phyloP scores from a whole-genome alignment of 306 rosid genomes.

The Prosopis cineraria region DNA sequence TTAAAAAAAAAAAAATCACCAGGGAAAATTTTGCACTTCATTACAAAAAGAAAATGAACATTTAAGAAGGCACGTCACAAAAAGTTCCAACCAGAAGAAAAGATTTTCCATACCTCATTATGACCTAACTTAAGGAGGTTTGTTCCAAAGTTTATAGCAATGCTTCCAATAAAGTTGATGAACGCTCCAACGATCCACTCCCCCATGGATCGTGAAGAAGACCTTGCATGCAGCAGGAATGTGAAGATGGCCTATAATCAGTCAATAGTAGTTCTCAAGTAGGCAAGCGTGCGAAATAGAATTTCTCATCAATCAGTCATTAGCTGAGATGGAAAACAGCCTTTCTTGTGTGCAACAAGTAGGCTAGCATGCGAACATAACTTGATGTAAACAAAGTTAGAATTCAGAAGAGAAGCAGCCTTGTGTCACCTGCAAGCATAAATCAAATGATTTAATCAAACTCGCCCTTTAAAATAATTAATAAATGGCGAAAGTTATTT shows the following conservation, averaged over 20 bases:
- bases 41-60: constrained; percentile 2
- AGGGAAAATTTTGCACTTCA: constrained; percentile 12
- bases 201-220: constrained; percentile 69
- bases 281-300: background rate
- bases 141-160: constrained; percentile 95
- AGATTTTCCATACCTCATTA: constrained; percentile 62
- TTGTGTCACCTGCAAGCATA: constrained; percentile 20
- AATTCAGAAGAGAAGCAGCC: background rate
- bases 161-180: constrained; percentile 94
- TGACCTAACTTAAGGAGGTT: constrained; percentile 97
- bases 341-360: constrained; percentile 30
- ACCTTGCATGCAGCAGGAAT: constrained; percentile 55
- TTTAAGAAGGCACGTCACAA: background rate
- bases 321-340: constrained; percentile 10
- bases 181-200: constrained; percentile 99
- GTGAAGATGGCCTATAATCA: constrained; percentile 28
- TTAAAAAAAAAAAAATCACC: background rate
- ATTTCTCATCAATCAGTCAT: constrained; percentile 12
- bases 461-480: constrained; percentile 3
- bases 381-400: background rate
- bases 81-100: background rate
- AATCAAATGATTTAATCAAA: background rate
- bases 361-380: background rate
- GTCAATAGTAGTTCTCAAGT: constrained; percentile 27
- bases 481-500: background rate